phyloP scores from a whole-genome alignment of 202 grass and related monocot species.

The Bolboschoenoplectus hybrid region DNA sequence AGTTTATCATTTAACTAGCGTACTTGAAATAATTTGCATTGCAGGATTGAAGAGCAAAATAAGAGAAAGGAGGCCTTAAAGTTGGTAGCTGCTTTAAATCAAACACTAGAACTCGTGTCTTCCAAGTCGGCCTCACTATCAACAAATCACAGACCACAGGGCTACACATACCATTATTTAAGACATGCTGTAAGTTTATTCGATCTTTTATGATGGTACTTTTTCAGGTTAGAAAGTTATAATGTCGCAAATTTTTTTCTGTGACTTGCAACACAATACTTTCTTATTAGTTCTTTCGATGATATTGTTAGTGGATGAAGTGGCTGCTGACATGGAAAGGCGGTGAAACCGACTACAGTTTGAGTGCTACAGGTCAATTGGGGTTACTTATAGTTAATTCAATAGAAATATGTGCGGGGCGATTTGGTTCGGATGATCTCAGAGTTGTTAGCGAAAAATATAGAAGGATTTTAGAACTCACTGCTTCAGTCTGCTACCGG shows the following conservation, averaged over 20 bases:
- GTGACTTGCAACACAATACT: neutral
- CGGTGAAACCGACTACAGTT: neutral
- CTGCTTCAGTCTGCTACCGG: conserved; percentile 43
- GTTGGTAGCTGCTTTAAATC: conserved; percentile 41
- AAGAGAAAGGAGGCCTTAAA: conserved; percentile 43
- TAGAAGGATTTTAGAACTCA: conserved; percentile 44
- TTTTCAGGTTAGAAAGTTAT: neutral
- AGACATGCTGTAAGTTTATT: conserved; percentile 49
- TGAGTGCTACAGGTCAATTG: conserved; percentile 45
- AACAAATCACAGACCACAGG: conserved; percentile 28
- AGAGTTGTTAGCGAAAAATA: conserved; percentile 15
- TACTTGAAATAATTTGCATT: neutral
- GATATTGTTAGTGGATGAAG: conserved; percentile 53
- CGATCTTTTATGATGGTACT: neutral
- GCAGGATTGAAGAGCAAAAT: conserved; percentile 40
- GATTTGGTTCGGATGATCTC: conserved; percentile 38
- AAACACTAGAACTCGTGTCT: conserved; percentile 46
- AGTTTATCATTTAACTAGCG: neutral
- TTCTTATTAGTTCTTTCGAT: neutral
- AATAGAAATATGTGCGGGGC: conserved; percentile 69
- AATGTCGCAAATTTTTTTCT: neutral
- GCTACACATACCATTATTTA: conserved; percentile 39
- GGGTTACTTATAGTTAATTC: conserved; percentile 59
- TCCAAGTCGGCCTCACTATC: conserved; percentile 31
- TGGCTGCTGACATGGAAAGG: conserved; percentile 54